Evolutionary conservation across 306 rosid genomes (phyloP).

Genomic region (Luffa acutangula): DNA sequence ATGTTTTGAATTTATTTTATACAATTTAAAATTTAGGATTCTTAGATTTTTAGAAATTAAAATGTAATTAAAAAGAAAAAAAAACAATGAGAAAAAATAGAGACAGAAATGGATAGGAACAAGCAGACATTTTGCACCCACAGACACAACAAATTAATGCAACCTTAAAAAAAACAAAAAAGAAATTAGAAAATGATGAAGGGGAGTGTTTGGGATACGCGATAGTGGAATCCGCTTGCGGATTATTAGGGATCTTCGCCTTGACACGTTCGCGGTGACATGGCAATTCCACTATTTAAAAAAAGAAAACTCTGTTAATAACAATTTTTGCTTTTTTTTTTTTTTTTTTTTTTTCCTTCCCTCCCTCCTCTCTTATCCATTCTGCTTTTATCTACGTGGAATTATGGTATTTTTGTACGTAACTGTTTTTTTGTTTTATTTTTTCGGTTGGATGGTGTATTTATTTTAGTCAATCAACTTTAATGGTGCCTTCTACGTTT

Average conservation of each 20-base stretch:
- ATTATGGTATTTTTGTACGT: too few relatives aligned
- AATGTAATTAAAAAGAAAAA: not conserved
- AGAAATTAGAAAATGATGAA: too few relatives aligned
- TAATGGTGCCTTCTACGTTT: too few relatives aligned
- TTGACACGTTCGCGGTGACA: not conserved
- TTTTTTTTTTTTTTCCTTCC: too few relatives aligned
- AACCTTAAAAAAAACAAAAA: not conserved
- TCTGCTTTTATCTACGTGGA: not conserved
- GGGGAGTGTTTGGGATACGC: not conserved
- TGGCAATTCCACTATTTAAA: not conserved
- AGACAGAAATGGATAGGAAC: not conserved
- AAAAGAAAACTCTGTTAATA: not conserved
- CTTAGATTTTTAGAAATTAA: not conserved
- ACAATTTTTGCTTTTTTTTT: not conserved
- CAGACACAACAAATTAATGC: slow-evolving; percentile 4
- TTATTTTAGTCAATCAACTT: too few relatives aligned
- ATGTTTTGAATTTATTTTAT: too few relatives aligned
- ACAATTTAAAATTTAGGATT: too few relatives aligned
- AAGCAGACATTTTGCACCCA: slow-evolving; percentile 1
- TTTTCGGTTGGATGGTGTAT: too few relatives aligned
- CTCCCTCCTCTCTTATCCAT: not conserved
- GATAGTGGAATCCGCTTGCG: not conserved
- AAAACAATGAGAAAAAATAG: not conserved
- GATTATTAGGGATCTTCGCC: not conserved
- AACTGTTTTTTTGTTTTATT: too few relatives aligned